Evolutionary conservation across 1,284 basidiomycete genomes (phyloP).

Genomic region (Ceratorhiza oryzae-sativae): DNA sequence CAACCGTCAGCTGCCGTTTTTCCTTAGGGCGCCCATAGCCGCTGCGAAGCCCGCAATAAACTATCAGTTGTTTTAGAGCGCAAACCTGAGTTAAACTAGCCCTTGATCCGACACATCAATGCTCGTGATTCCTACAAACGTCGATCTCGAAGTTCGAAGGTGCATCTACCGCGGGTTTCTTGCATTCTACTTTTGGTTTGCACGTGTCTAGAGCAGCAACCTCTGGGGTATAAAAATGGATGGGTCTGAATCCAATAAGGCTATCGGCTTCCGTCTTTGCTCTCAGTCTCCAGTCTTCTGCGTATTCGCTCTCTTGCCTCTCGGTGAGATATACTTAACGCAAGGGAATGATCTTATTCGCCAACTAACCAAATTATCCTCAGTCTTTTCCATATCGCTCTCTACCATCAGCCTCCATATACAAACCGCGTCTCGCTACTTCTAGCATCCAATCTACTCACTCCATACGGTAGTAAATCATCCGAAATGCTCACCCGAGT

Average conservation of each 20-base stretch:
- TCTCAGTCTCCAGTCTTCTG: not conserved
- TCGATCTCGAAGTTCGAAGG: not conserved
- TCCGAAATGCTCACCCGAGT: slow-evolving; percentile 30
- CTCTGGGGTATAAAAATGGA: not conserved
- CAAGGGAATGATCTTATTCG: too few species aligned
- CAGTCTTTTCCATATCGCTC: slow-evolving; percentile 1
- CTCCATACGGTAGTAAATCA: not conserved
- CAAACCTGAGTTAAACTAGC: not conserved
- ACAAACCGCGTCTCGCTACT: slow-evolving; percentile 18
- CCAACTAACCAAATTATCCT: too few species aligned
- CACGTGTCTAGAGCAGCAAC: too few species aligned
- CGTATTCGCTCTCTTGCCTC: slow-evolving; percentile 3
- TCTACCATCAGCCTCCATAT: not conserved
- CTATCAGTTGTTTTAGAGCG: not conserved
- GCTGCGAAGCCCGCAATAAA: too few species aligned
- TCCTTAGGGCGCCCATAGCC: too few species aligned
- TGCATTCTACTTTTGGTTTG: not conserved
- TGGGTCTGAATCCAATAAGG: not conserved
- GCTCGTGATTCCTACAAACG: not conserved
- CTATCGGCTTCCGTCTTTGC: not conserved
- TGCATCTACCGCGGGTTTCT: not conserved
- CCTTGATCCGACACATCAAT: slow-evolving; percentile 1
- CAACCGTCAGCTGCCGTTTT: too few species aligned
- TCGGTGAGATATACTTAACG: too few species aligned
- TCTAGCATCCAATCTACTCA: not conserved